phyloP scores from a whole-genome alignment of 495 filamentous ascomycete species.

The Hypoxylon fuscum region DNA sequence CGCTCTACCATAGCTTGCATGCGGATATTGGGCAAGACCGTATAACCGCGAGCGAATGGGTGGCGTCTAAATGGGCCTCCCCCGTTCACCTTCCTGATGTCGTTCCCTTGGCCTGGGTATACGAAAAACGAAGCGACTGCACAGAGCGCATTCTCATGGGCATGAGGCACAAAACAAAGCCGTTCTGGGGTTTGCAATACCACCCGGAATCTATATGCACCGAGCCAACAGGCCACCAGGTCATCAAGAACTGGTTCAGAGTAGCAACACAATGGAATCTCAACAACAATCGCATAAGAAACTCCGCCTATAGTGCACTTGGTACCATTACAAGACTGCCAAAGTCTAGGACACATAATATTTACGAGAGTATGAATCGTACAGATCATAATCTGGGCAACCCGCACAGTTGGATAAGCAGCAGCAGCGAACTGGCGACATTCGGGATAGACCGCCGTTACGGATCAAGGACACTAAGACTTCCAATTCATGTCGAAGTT shows the following conservation, averaged over 20 bases:
- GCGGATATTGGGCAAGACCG: constrained; percentile 63
- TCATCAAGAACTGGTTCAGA: constrained; percentile 82
- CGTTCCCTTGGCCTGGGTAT: constrained; percentile 73
- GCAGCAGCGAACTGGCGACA: constrained; percentile 26
- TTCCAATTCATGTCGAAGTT: constrained; percentile 50
- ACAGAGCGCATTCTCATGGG: constrained; percentile 78
- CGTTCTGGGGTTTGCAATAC: constrained; percentile 93
- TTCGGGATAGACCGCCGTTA: constrained; percentile 42
- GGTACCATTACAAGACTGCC: constrained; percentile 37
- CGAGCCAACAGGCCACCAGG: constrained; percentile 66
- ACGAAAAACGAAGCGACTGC: constrained; percentile 52
- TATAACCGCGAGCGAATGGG: constrained; percentile 47
- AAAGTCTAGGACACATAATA: neutral
- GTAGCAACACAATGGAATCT: constrained; percentile 65
- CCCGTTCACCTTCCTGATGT: constrained; percentile 50
- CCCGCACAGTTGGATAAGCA: constrained; percentile 10
- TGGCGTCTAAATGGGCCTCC: constrained; percentile 41
- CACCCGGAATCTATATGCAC: constrained; percentile 96
- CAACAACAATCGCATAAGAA: constrained; percentile 24
- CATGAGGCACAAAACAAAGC: constrained; percentile 71
- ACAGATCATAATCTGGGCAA: constrained; percentile 10
- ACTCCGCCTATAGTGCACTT: neutral
- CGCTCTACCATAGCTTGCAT: constrained; percentile 88
- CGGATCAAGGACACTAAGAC: constrained; percentile 40
- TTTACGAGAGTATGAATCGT: neutral